Evolutionary conservation across 2,329 filamentous ascomycete genomes (phyloP), one percentile per base, ranked within the genome.

Genomic region (Nemania bipapillata): DNA sequence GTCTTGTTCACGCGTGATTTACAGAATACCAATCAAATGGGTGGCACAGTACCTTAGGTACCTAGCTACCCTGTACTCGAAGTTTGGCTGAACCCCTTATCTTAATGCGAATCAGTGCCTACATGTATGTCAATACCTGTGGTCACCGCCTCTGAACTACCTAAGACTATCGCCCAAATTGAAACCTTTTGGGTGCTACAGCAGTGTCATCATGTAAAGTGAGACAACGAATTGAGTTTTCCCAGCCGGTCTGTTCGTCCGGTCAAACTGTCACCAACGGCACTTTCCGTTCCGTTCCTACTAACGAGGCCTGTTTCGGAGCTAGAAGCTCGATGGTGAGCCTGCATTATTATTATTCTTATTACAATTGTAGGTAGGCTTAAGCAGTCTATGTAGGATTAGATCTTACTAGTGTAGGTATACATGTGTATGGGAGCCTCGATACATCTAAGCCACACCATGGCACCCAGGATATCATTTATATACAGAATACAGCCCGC

Each of bases 21-120:
- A 15, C 11, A 17, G 12, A 40, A 40, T 40, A 40, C 37, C 37
- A 40, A 40, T 40, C 37, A 15, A 40, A 20, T 45, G 5, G 17
- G 40, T 45, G 40, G 11, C 17, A 40, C 37, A 15, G 15, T 6
- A 11, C 5, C 5, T 12, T 40, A 40, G 4, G 37, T 40, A 40
- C 12, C 9, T 17, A 45, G 7, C n/a, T 17, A 45, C 4, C 40
- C 15, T 45, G 15, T 17, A 4, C 11, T 17, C 59, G 55, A 60
- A 40, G 63, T 60, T 61, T 50, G 24, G 24, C 24, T 37, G 35
- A 42, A 35, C 15, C 63, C 54, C 55, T 59, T 54, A 26, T 20
- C 17, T 20, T 9, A 45, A 45, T 32, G 30, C 9, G 30, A 32
- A 32, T 32, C 30, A 4, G 4, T 4, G 30, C 30, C n/a, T n/a